Conservation (phyloP, 1,284 basidiomycete genomes). For the Pyrrhoderma lamaoense region DNA sequence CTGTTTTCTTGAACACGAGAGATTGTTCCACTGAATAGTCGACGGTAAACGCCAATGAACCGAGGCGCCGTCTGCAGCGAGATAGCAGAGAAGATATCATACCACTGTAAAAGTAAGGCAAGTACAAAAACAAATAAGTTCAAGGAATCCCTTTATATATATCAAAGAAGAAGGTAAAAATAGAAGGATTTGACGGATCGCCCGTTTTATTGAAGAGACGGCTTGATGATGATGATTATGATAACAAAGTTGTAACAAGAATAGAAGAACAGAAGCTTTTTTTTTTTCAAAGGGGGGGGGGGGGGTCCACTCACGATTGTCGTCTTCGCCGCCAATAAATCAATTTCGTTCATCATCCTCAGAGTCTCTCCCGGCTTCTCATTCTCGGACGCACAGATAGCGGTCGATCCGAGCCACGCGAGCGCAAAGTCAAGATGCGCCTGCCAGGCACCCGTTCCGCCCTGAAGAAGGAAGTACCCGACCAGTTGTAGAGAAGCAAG, state of each 20-base stretch:
- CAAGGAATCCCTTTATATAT: no score
- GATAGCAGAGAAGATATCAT: slow-evolving; percentile 65
- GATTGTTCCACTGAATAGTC: slow-evolving; percentile 38
- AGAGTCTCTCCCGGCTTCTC: slow-evolving; percentile 56
- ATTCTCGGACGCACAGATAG: slow-evolving; percentile 40
- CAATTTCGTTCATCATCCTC: slow-evolving; percentile 42
- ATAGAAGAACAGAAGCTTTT: not conserved
- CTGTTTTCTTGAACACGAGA: slow-evolving; percentile 28
- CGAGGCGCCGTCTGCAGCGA: slow-evolving; percentile 55
- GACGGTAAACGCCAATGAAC: slow-evolving; percentile 58
- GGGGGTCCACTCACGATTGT: slow-evolving; percentile 50
- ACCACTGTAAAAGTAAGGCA: slow-evolving; percentile 45
- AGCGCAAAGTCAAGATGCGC: slow-evolving; percentile 55
- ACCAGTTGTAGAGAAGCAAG: slow-evolving; percentile 68
- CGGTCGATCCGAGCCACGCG: slow-evolving; percentile 64
- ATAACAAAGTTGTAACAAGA: no score
- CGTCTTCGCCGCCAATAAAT: slow-evolving; percentile 55
- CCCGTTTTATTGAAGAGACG: no score
- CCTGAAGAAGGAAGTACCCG: slow-evolving; percentile 58
- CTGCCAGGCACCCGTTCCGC: slow-evolving; percentile 59
- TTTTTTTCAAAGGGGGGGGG: not conserved
- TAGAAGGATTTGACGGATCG: no score
- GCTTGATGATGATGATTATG: no score
- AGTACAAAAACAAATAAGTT: slow-evolving; percentile 10
- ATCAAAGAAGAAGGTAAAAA: no score